phyloP scores from a whole-genome alignment of 1,284 basidiomycete species.

The Moniliophthora roreri region DNA sequence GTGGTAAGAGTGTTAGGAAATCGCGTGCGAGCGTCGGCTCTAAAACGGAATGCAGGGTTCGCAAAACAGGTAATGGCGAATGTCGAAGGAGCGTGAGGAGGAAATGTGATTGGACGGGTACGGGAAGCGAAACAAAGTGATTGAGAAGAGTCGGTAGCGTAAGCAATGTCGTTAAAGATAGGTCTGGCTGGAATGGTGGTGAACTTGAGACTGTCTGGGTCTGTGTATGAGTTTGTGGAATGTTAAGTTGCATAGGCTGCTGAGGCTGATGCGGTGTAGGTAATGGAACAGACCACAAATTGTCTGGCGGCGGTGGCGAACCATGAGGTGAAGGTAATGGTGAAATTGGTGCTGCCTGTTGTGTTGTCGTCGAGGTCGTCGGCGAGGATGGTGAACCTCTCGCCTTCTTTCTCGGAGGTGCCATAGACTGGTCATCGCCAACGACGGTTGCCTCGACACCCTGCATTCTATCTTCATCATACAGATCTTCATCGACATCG shows the following conservation, averaged over 20 bases:
- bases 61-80: slow-evolving; percentile 80
- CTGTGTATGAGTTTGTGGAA: not conserved
- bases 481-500: slow-evolving; percentile 44
- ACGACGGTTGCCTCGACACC: slow-evolving; percentile 63
- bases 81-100: slow-evolving; percentile 82
- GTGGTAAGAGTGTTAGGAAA: slow-evolving; percentile 82
- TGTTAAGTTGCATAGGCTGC: slow-evolving; percentile 29
- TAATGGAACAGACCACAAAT: slow-evolving; percentile 47
- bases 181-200: slow-evolving; percentile 75
- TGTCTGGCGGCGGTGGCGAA: slow-evolving; percentile 66
- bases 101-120: slow-evolving; percentile 80
- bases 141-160: slow-evolving; percentile 75
- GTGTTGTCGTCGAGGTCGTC: slow-evolving; percentile 38
- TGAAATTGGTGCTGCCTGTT: slow-evolving; percentile 69
- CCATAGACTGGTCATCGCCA: slow-evolving; percentile 49
- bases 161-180: slow-evolving; percentile 74
- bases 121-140: slow-evolving; percentile 73
- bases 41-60: slow-evolving; percentile 80
- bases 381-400: slow-evolving; percentile 57
- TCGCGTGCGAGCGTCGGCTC: slow-evolving; percentile 85
- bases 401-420: slow-evolving; percentile 76
- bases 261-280: slow-evolving; percentile 77
- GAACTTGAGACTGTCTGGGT: slow-evolving; percentile 38
- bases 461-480: slow-evolving; percentile 70
- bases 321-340: slow-evolving; percentile 80